Percentiles rank a stretch among this genome's conserved stretches.
These are phyloP conservation scores for Colletotrichum liaoningense DNA, from an alignment of 2,329 filamentous ascomycete genomes.

Conservation along the genomic window DNA sequence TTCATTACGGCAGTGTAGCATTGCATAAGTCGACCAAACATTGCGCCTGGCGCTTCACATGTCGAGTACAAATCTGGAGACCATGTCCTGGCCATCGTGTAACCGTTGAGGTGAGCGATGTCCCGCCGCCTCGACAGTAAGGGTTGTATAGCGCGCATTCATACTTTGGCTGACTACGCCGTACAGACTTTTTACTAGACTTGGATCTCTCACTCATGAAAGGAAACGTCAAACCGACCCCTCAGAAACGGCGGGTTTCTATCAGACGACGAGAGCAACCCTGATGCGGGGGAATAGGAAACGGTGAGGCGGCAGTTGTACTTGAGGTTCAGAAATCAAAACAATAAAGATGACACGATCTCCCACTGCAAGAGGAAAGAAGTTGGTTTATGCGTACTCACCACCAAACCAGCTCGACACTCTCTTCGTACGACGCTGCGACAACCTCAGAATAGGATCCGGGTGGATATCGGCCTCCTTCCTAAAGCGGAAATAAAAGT, in stretches of 20 bases:
- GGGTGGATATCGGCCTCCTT: neutral
- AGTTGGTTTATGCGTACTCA: neutral
- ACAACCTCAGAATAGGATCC: neutral
- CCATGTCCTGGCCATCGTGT: constrained; percentile 1
- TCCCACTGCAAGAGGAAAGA: neutral
- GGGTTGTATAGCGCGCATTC: neutral
- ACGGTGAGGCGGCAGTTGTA: neutral
- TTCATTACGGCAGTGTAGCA: neutral
- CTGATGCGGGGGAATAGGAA: neutral
- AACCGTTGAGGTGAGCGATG: neutral
- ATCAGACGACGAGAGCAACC: neutral
- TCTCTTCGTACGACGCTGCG: neutral
- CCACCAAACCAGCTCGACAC: constrained; percentile 2
- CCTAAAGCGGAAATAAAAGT: neutral
- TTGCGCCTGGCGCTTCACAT: neutral
- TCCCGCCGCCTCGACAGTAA: neutral
- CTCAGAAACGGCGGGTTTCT: neutral
- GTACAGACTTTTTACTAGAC: neutral
- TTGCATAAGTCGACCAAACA: neutral
- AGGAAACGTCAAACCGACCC: neutral
- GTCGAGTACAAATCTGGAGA: neutral
- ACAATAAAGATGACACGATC: constrained; percentile 8
- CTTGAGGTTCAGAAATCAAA: neutral
- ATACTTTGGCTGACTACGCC: neutral
- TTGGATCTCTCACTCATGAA: neutral